phyloP scores from a whole-genome alignment of 331 rosid genomes.

The Erythrophleum ivorense region DNA sequence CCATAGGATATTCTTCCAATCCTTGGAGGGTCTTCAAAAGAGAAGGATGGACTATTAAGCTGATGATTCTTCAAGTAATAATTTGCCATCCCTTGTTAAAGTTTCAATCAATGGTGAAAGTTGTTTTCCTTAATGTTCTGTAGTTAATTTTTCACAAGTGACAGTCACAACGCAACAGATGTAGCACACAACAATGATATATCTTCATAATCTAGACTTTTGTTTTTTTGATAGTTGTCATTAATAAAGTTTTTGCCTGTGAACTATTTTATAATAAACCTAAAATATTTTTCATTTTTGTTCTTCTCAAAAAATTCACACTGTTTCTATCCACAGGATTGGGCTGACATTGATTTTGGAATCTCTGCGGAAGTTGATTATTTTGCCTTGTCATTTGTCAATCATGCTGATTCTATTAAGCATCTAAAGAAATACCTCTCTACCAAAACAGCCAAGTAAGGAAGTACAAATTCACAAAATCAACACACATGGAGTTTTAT shows the following conservation, averaged over 20 bases:
- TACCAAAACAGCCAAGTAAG: conserved; percentile 55
- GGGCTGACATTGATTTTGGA: conserved; percentile 56
- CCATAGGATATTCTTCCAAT: background rate
- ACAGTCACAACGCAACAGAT: background rate
- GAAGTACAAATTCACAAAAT: conserved; percentile 17
- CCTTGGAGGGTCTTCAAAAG: background rate
- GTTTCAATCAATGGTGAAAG: background rate
- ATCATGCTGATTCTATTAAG: conserved; percentile 45
- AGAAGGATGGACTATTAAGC: background rate
- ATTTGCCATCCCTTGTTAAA: background rate
- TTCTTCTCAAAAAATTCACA: conserved; percentile 2
- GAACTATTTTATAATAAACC: background rate
- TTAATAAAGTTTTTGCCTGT: background rate
- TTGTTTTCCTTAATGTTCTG: background rate
- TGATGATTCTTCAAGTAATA: background rate
- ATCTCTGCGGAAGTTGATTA: conserved; percentile 52
- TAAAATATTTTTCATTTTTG: background rate
- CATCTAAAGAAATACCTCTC: conserved; percentile 51
- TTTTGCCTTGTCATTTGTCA: conserved; percentile 59
- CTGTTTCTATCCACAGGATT: conserved; percentile 45
- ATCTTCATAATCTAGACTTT: background rate
- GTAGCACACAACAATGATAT: no score
- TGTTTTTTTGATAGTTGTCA: background rate
- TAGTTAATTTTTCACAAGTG: conserved; percentile 8
- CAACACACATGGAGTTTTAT: conserved; percentile 1